Base-by-base conservation (phyloP, 2,329 filamentous ascomycete genomes). In the Trichoderma atroviride region DNA sequence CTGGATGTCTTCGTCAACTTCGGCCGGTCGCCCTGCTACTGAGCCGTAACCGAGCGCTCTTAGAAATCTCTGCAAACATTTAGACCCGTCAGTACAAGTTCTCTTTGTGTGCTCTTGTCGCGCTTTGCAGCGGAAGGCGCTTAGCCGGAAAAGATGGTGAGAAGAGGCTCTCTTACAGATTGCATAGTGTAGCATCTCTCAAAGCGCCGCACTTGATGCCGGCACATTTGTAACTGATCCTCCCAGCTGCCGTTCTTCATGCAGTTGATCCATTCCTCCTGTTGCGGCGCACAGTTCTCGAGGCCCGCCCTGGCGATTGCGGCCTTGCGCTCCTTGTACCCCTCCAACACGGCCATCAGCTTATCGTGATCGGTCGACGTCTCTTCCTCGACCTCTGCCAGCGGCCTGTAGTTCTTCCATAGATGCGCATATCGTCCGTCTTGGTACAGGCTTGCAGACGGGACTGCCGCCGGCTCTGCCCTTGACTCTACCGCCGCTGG, bases 201-300 rank as follows among this genome's bases (percentile, higher is more conserved):
- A 76, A 97, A 94, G 71, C 85, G 87, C 74, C 84, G 86, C 75
- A 93, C 92, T 82, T 97, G 90, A 68, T 88, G 85, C 52, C 90
- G 85, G 79, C 96, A 99, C 88, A 97, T 87, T 47, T 90, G 94
- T 80, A 95, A 82, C 73, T 88, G 86, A 73, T 91, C 88, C 75
- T 82, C 81, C 83, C 88, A 88, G 61, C 84, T 86, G 33, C 94
- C 94, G 67, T 85, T 84, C 75, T 87, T 86, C 85, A 96, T 96
- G 84, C 96, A 99, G 59, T 91, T 86, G 70, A 90, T 89, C 84
- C 96, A 91, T 70, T 91, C 90, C 77, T 93, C 85, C 82, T 97
- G 93, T 78, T 97, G 93, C 71, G 94, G 80, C 0, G 93, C 91
- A 80, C 96, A 99, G 79, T 98, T 99, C 82, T 99, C 96, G 76